A percentile compares a stretch with the other conserved stretches of the same genome.
These are phyloP conservation scores for Puccinia brachypodii DNA, from an alignment of 1,284 basidiomycete species.

Conservation along the genomic window DNA sequence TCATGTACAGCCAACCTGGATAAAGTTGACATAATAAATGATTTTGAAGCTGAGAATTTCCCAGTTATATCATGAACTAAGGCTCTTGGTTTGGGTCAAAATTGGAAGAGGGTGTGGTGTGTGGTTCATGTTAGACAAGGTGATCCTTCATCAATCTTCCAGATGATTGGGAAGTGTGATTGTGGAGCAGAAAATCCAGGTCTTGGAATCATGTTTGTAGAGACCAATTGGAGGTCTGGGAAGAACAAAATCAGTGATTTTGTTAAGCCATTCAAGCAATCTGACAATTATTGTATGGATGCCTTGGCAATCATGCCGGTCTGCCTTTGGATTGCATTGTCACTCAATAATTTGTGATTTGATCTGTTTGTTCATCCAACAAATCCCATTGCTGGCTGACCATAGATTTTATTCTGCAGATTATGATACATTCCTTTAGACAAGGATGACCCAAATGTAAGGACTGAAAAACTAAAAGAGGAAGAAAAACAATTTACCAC, in stretches of 20 bases:
- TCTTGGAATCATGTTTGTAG: neutral
- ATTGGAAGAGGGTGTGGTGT: neutral
- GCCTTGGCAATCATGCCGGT: slow-evolving; percentile 5
- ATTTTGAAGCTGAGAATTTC: neutral
- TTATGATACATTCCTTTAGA: neutral
- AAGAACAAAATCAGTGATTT: neutral
- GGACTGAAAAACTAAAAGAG: neutral
- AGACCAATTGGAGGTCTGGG: neutral
- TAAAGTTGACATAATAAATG: neutral
- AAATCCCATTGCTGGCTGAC: neutral
- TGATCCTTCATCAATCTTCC: slow-evolving; percentile 22
- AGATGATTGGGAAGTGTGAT: slow-evolving; percentile 28
- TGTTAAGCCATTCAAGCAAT: neutral
- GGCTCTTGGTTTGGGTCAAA: slow-evolving; percentile 25
- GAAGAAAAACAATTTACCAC: neutral
- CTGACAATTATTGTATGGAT: slow-evolving; percentile 22
- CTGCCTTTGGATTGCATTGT: slow-evolving; percentile 1
- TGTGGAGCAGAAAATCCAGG: neutral
- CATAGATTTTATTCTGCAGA: neutral
- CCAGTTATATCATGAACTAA: slow-evolving; percentile 1
- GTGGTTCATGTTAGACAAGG: slow-evolving; percentile 10
- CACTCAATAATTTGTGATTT: neutral
- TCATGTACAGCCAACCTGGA: neutral
- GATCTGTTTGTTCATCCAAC: neutral
- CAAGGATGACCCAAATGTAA: neutral